Base-by-base conservation (phyloP, 1,139 yeast species). In the Blastobotrys ciferrii region DNA sequence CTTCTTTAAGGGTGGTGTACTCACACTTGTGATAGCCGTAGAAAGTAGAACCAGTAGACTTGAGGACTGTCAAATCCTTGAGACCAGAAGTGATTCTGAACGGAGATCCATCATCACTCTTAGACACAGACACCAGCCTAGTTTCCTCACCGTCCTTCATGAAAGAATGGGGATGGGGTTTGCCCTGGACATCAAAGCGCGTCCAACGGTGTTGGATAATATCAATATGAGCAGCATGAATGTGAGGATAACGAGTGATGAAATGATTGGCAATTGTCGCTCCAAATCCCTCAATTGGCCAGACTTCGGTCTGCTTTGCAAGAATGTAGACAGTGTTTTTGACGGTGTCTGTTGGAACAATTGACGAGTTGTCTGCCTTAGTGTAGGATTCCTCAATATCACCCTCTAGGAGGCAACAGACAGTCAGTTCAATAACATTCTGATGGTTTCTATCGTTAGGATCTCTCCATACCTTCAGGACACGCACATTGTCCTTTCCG, bases 31-130 rank as follows among this genome's bases (percentile, higher is more conserved):
- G 77, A 76, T 75, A 89, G 45, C 94, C 95, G 69, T 86, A 82
- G 73, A 89, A 89, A 86, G 86, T 87, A 28, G 96, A 87, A 19
- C 95, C 94, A n/a, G 97, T 89, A 38, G 94, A 84, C 70, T 89
- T 89, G 66, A 89, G 81, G 25, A 89, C 95, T 7, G 94, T 87
- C 64, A 89, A 77, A 59, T 85, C 95, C 67, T 84, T 82, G 62
- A 89, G 77, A 30, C 91, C 82, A 2, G 95, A 84, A n/a, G 74
- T 66, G 56, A 89, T 68, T 32, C 67, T 62, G 68, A 81, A 80
- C 35, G 77, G 76, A 44, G 75, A 63, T 45, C 61, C 58, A 57
- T 69, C 70, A 48, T 60, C 59, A 46, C 67, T 60, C 66, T 79
- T 82, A 53, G 74, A 74, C 61, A 87, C 77, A 46, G 70, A 68